Conservation (phyloP, 805 yeast species). For the Saturnispora hagleri region DNA sequence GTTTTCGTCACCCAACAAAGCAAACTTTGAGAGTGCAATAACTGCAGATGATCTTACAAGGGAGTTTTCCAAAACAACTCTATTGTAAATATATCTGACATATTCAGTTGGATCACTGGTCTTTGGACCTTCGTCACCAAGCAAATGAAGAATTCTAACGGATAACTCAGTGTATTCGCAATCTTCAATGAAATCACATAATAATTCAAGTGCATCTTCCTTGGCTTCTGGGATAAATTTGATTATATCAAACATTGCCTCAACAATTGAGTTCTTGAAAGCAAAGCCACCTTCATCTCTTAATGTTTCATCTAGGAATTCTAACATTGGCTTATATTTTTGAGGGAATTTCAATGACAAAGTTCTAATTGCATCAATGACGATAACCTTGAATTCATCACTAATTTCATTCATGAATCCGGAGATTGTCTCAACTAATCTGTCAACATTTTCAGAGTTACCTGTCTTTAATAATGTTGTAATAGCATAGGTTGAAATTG, state of each 20-base stretch:
- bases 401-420: slow-evolving; percentile 87
- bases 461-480: slow-evolving; percentile 94
- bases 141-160: slow-evolving; percentile 82
- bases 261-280: slow-evolving; percentile 82
- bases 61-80: slow-evolving; percentile 93
- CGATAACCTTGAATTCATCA: slow-evolving; percentile 91
- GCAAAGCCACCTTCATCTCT: slow-evolving; percentile 85
- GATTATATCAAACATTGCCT: slow-evolving; percentile 86
- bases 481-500: slow-evolving; percentile 93
- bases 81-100: slow-evolving; percentile 92
- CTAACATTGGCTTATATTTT: slow-evolving; percentile 74
- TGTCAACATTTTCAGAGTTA: slow-evolving; percentile 79
- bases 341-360: slow-evolving; percentile 89
- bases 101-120: slow-evolving; percentile 80
- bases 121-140: slow-evolving; percentile 91
- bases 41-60: slow-evolving; percentile 95
- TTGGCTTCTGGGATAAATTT: slow-evolving; percentile 77
- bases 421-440: slow-evolving; percentile 78
- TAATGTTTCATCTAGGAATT: slow-evolving; percentile 73
- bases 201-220: slow-evolving; percentile 72
- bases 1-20: slow-evolving; percentile 60
- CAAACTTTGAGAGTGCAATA: slow-evolving; percentile 84
- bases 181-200: slow-evolving; percentile 96
- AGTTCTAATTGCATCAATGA: slow-evolving; percentile 89
- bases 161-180: slow-evolving; percentile 93